These are phyloP conservation scores for Oryza brachyantha DNA, from an alignment of 176 grass and related monocot species.

Conservation along the genomic window DNA sequence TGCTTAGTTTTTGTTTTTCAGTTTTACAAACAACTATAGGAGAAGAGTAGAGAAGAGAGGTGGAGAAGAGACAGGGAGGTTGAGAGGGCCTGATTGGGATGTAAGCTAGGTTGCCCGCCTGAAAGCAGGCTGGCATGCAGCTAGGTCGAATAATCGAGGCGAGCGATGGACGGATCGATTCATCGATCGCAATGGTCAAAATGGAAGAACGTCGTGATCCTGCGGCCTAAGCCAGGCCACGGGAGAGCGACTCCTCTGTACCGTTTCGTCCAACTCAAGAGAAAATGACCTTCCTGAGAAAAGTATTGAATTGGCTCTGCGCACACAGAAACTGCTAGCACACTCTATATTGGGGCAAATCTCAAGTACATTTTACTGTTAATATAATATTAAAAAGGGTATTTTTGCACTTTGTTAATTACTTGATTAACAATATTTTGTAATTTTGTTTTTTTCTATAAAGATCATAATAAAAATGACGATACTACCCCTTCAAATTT, in stretches of 20 bases:
- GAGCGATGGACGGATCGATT: not conserved
- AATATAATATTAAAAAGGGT: too few relatives aligned
- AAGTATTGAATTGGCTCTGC: not conserved
- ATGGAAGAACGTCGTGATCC: conserved; percentile 18
- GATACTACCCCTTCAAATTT: too few relatives aligned
- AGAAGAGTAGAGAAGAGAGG: not conserved
- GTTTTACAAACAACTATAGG: conserved; percentile 17
- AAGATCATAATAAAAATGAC: too few relatives aligned
- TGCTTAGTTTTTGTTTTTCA: not conserved
- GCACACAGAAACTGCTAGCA: not conserved
- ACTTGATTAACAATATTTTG: too few relatives aligned
- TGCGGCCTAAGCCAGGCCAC: conserved; percentile 15
- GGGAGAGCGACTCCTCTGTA: conserved; percentile 41
- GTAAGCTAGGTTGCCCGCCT: conserved; percentile 46
- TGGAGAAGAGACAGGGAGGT: not conserved
- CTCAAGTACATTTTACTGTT: too few relatives aligned
- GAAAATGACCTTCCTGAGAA: conserved; percentile 20
- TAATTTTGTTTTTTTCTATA: too few relatives aligned
- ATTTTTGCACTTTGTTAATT: too few relatives aligned
- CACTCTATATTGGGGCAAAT: not conserved
- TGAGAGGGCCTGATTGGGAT: conserved; percentile 35
- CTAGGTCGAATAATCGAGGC: conserved; percentile 20
- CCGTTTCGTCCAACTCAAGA: conserved; percentile 43
- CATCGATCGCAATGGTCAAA: conserved; percentile 25
- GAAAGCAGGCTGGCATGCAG: conserved; percentile 51